Conservation (phyloP, 148 eudicot genomes). For the Cornus controversa region DNA sequence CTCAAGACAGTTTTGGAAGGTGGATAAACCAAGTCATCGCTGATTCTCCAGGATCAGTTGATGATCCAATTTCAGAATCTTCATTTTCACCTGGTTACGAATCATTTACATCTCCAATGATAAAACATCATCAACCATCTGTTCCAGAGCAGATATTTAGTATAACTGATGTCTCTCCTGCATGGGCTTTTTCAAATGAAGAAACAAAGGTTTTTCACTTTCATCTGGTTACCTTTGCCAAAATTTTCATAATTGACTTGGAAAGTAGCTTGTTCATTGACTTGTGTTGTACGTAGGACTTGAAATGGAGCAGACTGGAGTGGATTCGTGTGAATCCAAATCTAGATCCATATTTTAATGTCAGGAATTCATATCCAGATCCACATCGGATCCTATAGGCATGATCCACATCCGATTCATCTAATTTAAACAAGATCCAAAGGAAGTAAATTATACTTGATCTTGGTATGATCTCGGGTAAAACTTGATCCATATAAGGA, state of each 20-base stretch:
- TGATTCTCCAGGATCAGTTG: conserved; percentile 56
- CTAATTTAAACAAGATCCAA: no score
- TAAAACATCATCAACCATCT: conserved; percentile 26
- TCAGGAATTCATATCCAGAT: no score
- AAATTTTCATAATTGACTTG: neutral
- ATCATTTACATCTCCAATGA: conserved; percentile 29
- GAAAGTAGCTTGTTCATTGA: conserved; percentile 6
- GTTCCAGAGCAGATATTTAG: conserved; percentile 52
- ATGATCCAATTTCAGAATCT: conserved; percentile 43
- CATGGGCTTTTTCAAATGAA: conserved; percentile 71
- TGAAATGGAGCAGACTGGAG: no score
- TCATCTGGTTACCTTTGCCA: conserved; percentile 7
- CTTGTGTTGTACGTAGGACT: neutral
- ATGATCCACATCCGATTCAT: no score
- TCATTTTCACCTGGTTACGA: conserved; percentile 39
- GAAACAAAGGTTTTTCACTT: conserved; percentile 67
- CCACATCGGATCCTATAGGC: no score
- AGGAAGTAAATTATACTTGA: no score
- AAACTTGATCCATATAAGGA: no score
- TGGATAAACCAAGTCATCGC: conserved; percentile 62
- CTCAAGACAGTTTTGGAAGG: conserved; percentile 76
- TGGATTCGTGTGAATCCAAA: no score
- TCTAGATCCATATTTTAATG: no score
- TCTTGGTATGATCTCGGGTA: no score
- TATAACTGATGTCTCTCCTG: conserved; percentile 76